These are phyloP conservation scores for Pseudogymnoascus sp. DNA, from an alignment of 2,329 filamentous ascomycete genomes.

Conservation along the genomic window DNA sequence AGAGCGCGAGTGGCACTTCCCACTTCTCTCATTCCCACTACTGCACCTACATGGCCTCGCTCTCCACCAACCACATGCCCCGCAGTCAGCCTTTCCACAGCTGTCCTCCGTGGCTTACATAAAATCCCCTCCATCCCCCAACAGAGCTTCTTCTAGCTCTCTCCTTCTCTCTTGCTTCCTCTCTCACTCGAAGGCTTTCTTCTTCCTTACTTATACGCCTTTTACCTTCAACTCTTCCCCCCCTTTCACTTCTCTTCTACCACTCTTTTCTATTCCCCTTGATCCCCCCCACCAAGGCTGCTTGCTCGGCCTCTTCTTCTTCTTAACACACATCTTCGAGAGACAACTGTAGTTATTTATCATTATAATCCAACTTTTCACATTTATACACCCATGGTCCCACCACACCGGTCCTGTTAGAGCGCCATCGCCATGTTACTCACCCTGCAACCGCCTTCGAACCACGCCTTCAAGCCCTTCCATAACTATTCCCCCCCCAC, in stretches of 20 bases:
- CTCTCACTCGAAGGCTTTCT: neutral
- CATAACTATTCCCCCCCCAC: constrained; percentile 41
- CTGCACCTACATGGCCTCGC: constrained; percentile 4
- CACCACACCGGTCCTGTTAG: constrained; percentile 5
- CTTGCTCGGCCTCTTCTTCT: neutral
- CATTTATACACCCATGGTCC: constrained; percentile 2
- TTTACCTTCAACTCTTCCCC: neutral
- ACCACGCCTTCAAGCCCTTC: constrained; percentile 39
- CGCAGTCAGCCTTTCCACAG: neutral
- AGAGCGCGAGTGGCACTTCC: neutral
- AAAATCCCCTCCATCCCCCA: constrained; percentile 1
- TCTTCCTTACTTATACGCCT: constrained; percentile 3
- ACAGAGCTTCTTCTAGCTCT: constrained; percentile 7
- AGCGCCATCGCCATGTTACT: constrained; percentile 39
- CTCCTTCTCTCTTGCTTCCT: constrained; percentile 5
- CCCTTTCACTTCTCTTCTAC: constrained; percentile 6
- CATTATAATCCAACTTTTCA: constrained; percentile 9
- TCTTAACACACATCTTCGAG: constrained; percentile 8
- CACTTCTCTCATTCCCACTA: constrained; percentile 4
- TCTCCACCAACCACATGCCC: constrained; percentile 6
- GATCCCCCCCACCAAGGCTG: neutral
- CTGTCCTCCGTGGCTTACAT: constrained; percentile 1
- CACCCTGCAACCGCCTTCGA: constrained; percentile 41
- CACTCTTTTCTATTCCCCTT: constrained; percentile 3
- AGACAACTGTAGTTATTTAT: constrained; percentile 8